Base-by-base conservation (phyloP, 768 basidiomycete genomes). In the Amanita fuliginea region DNA sequence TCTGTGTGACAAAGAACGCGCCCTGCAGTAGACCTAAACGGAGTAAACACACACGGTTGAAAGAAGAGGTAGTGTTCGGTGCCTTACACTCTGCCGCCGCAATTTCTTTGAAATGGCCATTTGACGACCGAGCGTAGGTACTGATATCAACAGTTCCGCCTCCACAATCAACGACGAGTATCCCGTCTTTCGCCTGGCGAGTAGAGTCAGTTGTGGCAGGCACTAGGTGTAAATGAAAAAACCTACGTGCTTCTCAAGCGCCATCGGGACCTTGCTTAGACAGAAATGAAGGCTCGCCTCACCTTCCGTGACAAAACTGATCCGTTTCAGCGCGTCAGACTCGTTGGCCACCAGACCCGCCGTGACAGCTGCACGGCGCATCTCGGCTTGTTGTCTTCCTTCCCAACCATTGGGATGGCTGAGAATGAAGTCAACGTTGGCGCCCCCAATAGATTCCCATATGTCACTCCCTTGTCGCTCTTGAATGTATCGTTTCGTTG, bases 321-420 rank as follows among this genome's bases (percentile, higher is more conserved):
- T 55, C 0, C 74, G 70, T 5, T 57, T 59, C 26, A 64, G 67
- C 0, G 62, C 69, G 13, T 62, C 64, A 3, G 0, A 56, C 62
- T 30, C 14, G 30, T 26, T 35, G 0, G 67, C 54, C 1, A 80
- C 63, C 22, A 80, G 64, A 11, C 75, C 71, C 0, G 70, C 78
- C 24, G 61, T 26, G 4, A 69, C 58, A 0, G 74, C 76, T 0
- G 78, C 78, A 13, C 60, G 55, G 8, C 78, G 69, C 60, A 79
- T 70, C 49, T 68, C 62, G 3, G 57, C 64, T 53, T 80, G 78
- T 51, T 80, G 77, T 1, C 55, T 59, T 0, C 75, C 75, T 55
- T 72, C 76, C 75, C 78, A 80, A 0, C 74, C 76, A 47, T 79
- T 78, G 6, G 78, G 77, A 52, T 78, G 77, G 1, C 68, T 67